Conservation (phyloP, 2,329 filamentous ascomycete species). For the Diaporthe australafricana region DNA sequence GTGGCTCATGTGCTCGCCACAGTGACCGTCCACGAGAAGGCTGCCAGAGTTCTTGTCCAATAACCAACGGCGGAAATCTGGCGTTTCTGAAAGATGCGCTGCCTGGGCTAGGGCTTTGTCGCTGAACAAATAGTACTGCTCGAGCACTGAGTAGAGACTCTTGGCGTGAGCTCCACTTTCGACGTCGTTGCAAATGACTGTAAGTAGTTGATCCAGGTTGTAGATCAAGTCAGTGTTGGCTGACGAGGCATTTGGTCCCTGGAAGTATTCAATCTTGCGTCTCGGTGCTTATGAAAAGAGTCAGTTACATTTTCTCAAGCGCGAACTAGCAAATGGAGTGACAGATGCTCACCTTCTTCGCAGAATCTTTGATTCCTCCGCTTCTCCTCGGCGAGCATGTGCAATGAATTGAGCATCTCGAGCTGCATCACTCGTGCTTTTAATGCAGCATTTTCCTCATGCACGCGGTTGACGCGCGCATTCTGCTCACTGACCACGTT, state of each 20-base stretch:
- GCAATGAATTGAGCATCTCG: neutral
- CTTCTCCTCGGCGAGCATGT: neutral
- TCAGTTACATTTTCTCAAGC: neutral
- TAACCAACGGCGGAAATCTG: neutral
- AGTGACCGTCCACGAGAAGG: slow-evolving; percentile 29
- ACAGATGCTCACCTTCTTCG: neutral
- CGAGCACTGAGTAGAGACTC: neutral
- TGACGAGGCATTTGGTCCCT: neutral
- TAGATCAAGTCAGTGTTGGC: neutral
- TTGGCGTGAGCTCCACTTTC: neutral
- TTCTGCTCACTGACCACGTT: neutral
- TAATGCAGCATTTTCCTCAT: neutral
- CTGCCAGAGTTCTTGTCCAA: neutral
- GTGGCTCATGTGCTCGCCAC: neutral
- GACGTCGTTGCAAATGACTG: neutral
- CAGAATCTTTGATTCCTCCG: neutral
- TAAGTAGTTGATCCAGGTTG: neutral
- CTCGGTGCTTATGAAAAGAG: neutral
- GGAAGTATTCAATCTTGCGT: neutral
- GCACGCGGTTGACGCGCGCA: neutral
- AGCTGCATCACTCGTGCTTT: neutral
- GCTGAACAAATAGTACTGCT: slow-evolving; percentile 7
- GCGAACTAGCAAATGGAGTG: too few relatives aligned
- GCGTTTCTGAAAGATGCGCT: neutral
- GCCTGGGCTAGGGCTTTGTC: slow-evolving; percentile 16